A percentile compares a stretch with the other conserved stretches of the same genome.
These are phyloP conservation scores for Fusarium buxicola DNA, from an alignment of 2,329 filamentous ascomycete species.

Conservation along the genomic window DNA sequence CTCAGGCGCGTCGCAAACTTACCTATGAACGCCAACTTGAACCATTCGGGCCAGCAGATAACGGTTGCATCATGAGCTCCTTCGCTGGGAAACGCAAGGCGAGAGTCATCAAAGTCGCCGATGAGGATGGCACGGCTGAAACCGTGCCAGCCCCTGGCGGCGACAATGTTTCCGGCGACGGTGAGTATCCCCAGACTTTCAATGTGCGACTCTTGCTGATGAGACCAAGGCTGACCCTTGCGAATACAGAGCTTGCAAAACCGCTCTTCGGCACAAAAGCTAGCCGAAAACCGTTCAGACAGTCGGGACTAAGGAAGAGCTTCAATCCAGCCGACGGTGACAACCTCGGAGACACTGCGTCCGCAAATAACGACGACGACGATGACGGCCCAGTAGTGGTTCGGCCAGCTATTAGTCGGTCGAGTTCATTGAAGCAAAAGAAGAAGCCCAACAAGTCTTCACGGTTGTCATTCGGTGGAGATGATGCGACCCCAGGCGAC, in stretches of 20 bases:
- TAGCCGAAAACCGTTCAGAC: slow-evolving; percentile 65
- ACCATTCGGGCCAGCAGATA: slow-evolving; percentile 17
- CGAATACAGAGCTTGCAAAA: slow-evolving; percentile 49
- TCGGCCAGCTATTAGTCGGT: slow-evolving; percentile 60
- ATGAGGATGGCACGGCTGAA: slow-evolving; percentile 66
- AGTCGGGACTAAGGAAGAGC: slow-evolving; percentile 68
- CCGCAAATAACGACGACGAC: slow-evolving; percentile 55
- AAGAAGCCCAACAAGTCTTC: slow-evolving; percentile 69
- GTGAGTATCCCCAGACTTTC: slow-evolving; percentile 49
- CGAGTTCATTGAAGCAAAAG: slow-evolving; percentile 69
- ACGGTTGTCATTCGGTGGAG: slow-evolving; percentile 81
- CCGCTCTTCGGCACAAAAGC: slow-evolving; percentile 57
- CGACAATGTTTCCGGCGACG: slow-evolving; percentile 48
- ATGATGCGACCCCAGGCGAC: slow-evolving; percentile 62
- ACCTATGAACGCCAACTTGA: background rate
- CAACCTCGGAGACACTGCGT: slow-evolving; percentile 34
- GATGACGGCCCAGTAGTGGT: slow-evolving; percentile 61
- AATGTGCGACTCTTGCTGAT: slow-evolving; percentile 50
- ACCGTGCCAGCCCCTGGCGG: slow-evolving; percentile 38
- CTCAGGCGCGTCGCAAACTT: slow-evolving; percentile 30
- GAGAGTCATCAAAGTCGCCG: slow-evolving; percentile 78
- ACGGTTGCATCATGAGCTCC: slow-evolving; percentile 59
- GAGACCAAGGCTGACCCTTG: slow-evolving; percentile 50
- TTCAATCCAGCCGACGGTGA: slow-evolving; percentile 60
- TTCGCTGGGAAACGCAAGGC: slow-evolving; percentile 74